These are phyloP conservation scores for Sherardia arvensis DNA, from an alignment of 257 asterid genomes.

Conservation along the genomic window DNA sequence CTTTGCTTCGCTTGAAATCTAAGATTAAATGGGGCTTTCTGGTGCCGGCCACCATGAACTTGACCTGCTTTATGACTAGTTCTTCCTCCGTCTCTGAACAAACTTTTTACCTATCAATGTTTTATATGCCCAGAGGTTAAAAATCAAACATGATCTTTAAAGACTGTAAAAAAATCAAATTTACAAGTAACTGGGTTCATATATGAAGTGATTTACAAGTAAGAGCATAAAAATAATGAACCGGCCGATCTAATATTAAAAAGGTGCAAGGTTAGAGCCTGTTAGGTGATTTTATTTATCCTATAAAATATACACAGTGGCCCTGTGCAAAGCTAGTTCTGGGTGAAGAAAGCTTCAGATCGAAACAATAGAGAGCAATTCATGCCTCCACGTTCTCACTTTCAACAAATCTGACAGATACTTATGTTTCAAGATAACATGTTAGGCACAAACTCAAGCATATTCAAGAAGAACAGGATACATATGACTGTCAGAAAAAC, in stretches of 20 bases:
- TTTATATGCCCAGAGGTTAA: too few species aligned
- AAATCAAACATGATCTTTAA: too few species aligned
- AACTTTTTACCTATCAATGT: too few species aligned
- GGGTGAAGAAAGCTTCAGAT: conserved; percentile 15
- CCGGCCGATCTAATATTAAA: not conserved
- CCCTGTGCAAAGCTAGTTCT: not conserved
- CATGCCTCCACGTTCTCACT: conserved; percentile 37
- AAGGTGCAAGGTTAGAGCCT: not conserved
- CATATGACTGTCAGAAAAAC: not conserved
- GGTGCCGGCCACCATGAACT: not conserved
- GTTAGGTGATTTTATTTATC: conserved; percentile 9
- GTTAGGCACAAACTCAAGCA: conserved; percentile 16
- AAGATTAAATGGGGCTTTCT: not conserved
- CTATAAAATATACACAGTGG: not conserved
- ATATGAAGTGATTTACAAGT: too few species aligned
- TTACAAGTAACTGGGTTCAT: not conserved
- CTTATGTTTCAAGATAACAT: conserved; percentile 9
- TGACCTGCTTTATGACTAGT: not conserved
- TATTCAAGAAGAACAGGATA: not conserved
- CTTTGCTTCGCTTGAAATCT: conserved; percentile 6
- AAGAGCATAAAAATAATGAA: not conserved
- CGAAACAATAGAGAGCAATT: conserved; percentile 4
- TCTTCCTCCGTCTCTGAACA: too few species aligned
- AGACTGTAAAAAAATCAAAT: not conserved
- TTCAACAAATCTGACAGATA: not conserved